These are phyloP conservation scores for Exophiala alcalophila DNA, from an alignment of 2,329 filamentous ascomycete genomes.

Conservation along the genomic window DNA sequence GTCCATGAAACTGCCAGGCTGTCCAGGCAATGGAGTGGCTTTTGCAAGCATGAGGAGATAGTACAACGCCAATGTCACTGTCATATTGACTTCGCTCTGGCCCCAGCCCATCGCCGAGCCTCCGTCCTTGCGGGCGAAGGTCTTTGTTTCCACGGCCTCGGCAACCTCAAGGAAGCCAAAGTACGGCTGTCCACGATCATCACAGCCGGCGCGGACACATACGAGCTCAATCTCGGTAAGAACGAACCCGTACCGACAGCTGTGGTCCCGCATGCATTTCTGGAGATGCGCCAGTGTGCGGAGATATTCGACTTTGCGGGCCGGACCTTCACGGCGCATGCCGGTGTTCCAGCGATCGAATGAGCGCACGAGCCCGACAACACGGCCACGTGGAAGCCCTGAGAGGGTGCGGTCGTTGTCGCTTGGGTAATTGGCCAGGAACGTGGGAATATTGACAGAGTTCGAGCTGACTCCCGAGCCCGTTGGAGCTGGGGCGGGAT, in stretches of 20 bases:
- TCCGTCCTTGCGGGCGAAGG: conserved; percentile 31
- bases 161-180: conserved; percentile 85
- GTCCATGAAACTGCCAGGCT: conserved; percentile 58
- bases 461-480: conserved; percentile 37
- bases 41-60: conserved; percentile 65
- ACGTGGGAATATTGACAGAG: conserved; percentile 48
- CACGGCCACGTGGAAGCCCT: conserved; percentile 56
- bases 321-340: conserved; percentile 81
- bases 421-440: conserved; percentile 53
- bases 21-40: conserved; percentile 56
- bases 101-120: conserved; percentile 6
- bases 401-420: conserved; percentile 49
- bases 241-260: conserved; percentile 92
- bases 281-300: conserved; percentile 82
- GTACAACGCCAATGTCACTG: conserved; percentile 59
- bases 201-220: conserved; percentile 73
- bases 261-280: conserved; percentile 87
- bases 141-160: conserved; percentile 54
- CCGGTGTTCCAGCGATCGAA: conserved; percentile 95
- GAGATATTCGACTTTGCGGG: conserved; percentile 85
- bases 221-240: conserved; percentile 94
- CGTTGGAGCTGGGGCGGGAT: conserved; percentile 37
- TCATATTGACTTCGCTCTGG: conserved; percentile 44
- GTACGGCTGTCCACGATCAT: conserved; percentile 65
- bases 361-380: conserved; percentile 82